Percentiles rank a stretch among this genome's conserved stretches.
phyloP scores from a whole-genome alignment of 768 basidiomycete genomes.

The Pisolithus sp. region DNA sequence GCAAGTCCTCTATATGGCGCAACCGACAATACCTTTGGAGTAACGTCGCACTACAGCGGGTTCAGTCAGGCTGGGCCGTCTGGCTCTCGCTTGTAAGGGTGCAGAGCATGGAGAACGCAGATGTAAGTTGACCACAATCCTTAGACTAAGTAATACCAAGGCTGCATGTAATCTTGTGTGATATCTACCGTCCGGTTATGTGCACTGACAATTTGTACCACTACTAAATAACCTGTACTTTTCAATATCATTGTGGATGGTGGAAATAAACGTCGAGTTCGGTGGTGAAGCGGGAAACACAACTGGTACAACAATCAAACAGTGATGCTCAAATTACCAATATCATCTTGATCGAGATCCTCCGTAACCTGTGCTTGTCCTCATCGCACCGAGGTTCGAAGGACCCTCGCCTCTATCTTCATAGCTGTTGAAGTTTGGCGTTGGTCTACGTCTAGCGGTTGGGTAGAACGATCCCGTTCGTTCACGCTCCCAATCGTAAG shows the following conservation, averaged over 20 bases:
- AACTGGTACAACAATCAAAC: too few species aligned
- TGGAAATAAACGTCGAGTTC: too few species aligned
- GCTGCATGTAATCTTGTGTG: not conserved
- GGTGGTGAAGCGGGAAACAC: too few species aligned
- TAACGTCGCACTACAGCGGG: constrained; percentile 4
- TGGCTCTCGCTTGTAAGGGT: not conserved
- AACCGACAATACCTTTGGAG: constrained; percentile 6
- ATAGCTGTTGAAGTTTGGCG: constrained; percentile 12
- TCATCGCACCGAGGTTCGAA: constrained; percentile 63
- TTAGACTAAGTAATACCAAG: not conserved
- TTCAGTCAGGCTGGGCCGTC: constrained; percentile 1
- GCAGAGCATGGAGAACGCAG: too few species aligned
- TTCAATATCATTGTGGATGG: too few species aligned
- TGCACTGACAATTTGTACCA: not conserved
- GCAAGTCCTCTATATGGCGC: constrained; percentile 18
- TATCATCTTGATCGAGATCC: constrained; percentile 64
- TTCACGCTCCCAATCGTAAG: constrained; percentile 59
- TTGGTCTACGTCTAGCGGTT: constrained; percentile 17
- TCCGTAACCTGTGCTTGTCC: constrained; percentile 75
- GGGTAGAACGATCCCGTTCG: constrained; percentile 22
- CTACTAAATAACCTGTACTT: not conserved
- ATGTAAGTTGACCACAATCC: too few species aligned
- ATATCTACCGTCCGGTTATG: not conserved
- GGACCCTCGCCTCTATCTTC: constrained; percentile 64
- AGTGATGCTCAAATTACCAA: not conserved